phyloP scores from a whole-genome alignment of 2,329 filamentous ascomycete genomes.

The Clonostachys chloroleuca region DNA sequence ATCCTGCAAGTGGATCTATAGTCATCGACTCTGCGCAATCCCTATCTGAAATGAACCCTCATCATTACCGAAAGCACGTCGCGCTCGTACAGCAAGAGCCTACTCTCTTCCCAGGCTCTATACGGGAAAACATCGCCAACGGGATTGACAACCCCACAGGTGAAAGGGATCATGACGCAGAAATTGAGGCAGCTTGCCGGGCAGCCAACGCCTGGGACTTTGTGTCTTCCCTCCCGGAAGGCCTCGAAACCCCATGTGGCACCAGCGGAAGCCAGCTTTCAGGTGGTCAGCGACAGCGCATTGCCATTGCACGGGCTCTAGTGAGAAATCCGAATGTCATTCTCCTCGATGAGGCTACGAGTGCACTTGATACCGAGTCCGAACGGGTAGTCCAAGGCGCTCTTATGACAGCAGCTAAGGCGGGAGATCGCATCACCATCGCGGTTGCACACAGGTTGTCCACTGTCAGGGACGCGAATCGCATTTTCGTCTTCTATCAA shows the following conservation, averaged over 20 bases:
- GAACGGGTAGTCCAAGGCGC: conserved; percentile 92
- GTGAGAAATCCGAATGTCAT: conserved; percentile 92
- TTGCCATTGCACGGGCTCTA: conserved; percentile 87
- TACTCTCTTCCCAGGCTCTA: conserved; percentile 82
- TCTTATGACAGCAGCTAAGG: conserved; percentile 75
- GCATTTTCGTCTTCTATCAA: conserved; percentile 88
- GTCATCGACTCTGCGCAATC: conserved; percentile 74
- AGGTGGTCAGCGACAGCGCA: conserved; percentile 94
- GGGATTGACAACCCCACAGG: conserved; percentile 76
- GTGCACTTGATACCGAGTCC: conserved; percentile 87
- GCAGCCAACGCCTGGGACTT: conserved; percentile 90
- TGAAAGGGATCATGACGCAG: conserved; percentile 68
- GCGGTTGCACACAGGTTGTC: conserved; percentile 94
- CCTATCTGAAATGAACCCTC: conserved; percentile 69
- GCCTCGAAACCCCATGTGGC: conserved; percentile 92
- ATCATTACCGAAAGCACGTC: conserved; percentile 89
- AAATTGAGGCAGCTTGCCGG: conserved; percentile 39
- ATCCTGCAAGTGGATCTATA: conserved; percentile 76
- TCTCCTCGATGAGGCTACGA: conserved; percentile 91
- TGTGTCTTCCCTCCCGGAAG: conserved; percentile 74
- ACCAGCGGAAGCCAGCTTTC: conserved; percentile 89
- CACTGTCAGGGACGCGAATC: conserved; percentile 90
- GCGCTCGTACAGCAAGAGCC: conserved; percentile 92
- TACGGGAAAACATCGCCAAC: conserved; percentile 82
- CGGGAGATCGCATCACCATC: conserved; percentile 68